phyloP scores from a whole-genome alignment of 345 rosid genomes.

The Lenwebbia sp. region DNA sequence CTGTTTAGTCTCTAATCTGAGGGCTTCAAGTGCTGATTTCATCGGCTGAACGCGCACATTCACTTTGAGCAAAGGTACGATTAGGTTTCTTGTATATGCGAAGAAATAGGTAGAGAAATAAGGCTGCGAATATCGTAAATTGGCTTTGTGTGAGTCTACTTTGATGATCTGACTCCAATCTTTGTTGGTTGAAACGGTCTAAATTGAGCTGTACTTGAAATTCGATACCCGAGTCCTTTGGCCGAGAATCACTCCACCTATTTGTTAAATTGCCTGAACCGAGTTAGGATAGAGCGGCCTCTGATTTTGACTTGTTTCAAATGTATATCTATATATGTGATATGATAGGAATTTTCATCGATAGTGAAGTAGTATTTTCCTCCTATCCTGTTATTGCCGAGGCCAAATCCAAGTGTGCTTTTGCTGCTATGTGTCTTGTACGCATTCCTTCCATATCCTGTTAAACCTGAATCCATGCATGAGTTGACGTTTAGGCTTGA shows the following conservation, averaged over 20 bases:
- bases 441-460: not conserved
- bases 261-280: no score
- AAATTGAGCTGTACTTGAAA: rapidly evolving
- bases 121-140: not conserved
- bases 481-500: no score
- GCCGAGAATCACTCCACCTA: no score
- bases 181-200: not conserved
- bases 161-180: not conserved
- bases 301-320: no score
- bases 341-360: no score
- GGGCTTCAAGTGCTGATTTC: not conserved
- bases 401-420: not conserved
- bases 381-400: not conserved
- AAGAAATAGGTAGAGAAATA: not conserved
- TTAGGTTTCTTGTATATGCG: not conserved
- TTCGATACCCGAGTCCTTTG: no score
- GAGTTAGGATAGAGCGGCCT: no score
- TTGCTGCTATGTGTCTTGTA: rapidly evolving
- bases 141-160: rapidly evolving
- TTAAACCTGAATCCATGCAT: no score
- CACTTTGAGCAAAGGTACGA: not conserved
- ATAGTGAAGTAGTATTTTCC: no score
- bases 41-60: not conserved
- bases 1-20: not conserved
- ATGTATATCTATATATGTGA: no score